These are phyloP conservation scores for Diaporthe sp. DNA, from an alignment of 2,329 filamentous ascomycete genomes.

Conservation along the genomic window DNA sequence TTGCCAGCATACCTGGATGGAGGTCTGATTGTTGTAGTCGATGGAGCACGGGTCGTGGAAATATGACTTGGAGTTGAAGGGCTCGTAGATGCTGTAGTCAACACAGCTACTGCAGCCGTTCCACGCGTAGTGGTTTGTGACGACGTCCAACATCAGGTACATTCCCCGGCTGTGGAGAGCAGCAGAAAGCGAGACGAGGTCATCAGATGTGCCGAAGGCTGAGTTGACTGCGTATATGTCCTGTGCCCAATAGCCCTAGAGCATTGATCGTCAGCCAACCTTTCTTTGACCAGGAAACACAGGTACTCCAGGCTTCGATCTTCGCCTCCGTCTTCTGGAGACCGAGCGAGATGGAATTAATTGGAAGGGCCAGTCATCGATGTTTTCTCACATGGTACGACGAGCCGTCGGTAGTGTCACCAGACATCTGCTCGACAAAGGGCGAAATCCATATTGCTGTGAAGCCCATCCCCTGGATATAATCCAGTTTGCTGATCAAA, in stretches of 20 bases:
- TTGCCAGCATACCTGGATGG: slow-evolving; percentile 61
- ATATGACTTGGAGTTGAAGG: slow-evolving; percentile 67
- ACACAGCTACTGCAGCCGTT: slow-evolving; percentile 60
- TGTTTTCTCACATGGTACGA: slow-evolving; percentile 39
- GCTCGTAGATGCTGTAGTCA: slow-evolving; percentile 67
- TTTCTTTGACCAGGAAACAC: background rate
- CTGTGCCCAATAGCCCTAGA: slow-evolving; percentile 67
- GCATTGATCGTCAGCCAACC: slow-evolving; percentile 39
- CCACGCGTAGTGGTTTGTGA: slow-evolving; percentile 71
- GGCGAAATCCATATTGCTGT: slow-evolving; percentile 63
- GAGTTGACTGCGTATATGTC: slow-evolving; percentile 64
- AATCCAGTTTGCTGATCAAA: slow-evolving; percentile 62
- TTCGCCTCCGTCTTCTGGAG: background rate
- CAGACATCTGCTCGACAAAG: slow-evolving; percentile 56
- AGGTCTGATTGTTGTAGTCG: slow-evolving; percentile 63
- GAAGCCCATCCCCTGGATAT: slow-evolving; percentile 61
- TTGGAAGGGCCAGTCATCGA: background rate
- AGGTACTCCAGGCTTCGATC: background rate
- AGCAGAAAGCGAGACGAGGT: slow-evolving; percentile 62
- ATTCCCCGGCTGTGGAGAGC: slow-evolving; percentile 68
- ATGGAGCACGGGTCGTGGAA: slow-evolving; percentile 69
- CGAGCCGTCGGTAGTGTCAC: slow-evolving; percentile 56
- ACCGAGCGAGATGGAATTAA: background rate
- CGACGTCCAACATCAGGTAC: slow-evolving; percentile 70
- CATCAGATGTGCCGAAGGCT: slow-evolving; percentile 63